Base-by-base conservation (phyloP, 768 basidiomycete species). In the Auriscalpium orientale region DNA sequence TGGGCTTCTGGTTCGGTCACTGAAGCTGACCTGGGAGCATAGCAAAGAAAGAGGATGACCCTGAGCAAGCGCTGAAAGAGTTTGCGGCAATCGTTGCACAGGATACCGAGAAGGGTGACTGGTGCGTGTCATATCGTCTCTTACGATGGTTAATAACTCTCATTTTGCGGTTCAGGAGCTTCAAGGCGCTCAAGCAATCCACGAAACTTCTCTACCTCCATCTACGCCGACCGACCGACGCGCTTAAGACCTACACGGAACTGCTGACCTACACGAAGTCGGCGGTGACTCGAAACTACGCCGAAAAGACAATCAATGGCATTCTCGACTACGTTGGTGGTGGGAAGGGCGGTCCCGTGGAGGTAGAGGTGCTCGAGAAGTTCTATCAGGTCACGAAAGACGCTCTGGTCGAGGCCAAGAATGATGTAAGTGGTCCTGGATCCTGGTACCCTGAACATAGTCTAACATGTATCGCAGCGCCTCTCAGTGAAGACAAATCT, bases 261-360 rank as follows among this genome's bases (percentile, higher is more conserved):
- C 79, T 99, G 5, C 75, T 99, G 53, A 85, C 87, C 0, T 98
- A 98, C 71, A 98, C 95, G 12, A 98, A 95, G 70, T 92, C 90
- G 13, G 90, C 91, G 2, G 92, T 97, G 18, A 97, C 94, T 3
- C 83, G 93, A 35, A 95, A 95, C 68, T 91, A 95, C 66, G 94
- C 95, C 11, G 97, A 99, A 71, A 99, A 98, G 77, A 89, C 91
- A 16, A 99, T 99, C 76, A 99, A 99, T 68, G 90, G 91, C 55
- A 97, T 99, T 61, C 76, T 99, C 61, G 97, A 99, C 70, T 98
- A 98, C 63, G 97, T 98, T 43, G 94, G 94, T 11, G 94, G 94
- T 48, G 83, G 87, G 49, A 88, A 89, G 68, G 84, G 87, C 18
- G 89, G 87, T 2, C 74, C 74, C 3, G 80, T 89, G 4, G 87